Evolutionary conservation across 1,284 basidiomycete species (phyloP), one percentile per base, ranked within the genome.

Genomic region (Melampsora americana): DNA sequence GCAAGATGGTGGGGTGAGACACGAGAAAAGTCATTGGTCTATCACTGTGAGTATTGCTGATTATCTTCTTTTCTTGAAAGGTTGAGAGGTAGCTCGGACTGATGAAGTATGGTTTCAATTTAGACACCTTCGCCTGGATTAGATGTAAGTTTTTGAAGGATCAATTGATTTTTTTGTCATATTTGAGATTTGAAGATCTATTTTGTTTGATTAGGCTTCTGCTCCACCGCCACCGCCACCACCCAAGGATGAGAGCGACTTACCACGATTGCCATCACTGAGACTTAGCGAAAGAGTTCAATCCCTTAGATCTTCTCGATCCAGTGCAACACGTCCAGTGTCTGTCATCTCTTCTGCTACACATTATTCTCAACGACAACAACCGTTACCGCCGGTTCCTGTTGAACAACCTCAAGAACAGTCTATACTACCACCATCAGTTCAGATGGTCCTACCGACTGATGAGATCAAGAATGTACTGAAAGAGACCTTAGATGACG

Each of bases 11-110:
- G 35, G 35, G 35, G 9, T 35, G 35, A 35, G 50, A 14, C 42
- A 44, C 39, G 59, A 76, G 62, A 66, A 69, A 30, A 76, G 74
- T 76, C 56, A 69, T 56, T 76, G 74, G 74, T 76, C 74, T 28
- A 68, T 59, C 23, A 69, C 74, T 4, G 74, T 75, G 18, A 20
- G 71, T 56, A n/a, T n/a, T n/a, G n/a, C n/a, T n/a, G 1, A 53
- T 30, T 5, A 35, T 20, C 7, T 53, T 53, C 50, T 53, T 53
- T 0, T 6, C 35, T 35, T 3, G 35, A 35, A 35, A 35, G 9
- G 35, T 35, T 35, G 35, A 35, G 35, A 4, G 35, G 35, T 9
- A 35, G 35, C 35, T 35, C 9, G 35, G 35, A 35, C 35, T 35
- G 35, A 35, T 35, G 35, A 35, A 35, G 3, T 35, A 35, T 9